Percentiles rank a stretch among this genome's conserved stretches.
Conservation (phyloP, 2,329 filamentous ascomycete species). For the Elsinoe fawcettii region DNA sequence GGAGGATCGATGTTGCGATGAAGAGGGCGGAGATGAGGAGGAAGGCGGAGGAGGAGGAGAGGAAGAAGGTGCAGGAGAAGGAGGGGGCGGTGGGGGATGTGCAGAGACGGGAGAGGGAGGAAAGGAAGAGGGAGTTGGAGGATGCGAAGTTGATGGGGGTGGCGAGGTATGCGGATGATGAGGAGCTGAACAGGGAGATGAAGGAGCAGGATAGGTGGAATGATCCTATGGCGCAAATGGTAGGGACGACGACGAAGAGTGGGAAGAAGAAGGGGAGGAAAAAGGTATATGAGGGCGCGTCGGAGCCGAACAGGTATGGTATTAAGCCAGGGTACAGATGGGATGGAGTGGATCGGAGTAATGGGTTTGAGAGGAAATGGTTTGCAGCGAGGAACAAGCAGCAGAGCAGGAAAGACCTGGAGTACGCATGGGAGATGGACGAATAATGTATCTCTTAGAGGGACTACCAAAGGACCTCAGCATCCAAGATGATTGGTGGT, state of each 20-base stretch:
- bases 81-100: constrained; percentile 77
- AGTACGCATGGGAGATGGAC: constrained; percentile 97
- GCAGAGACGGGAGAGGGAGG: constrained; percentile 61
- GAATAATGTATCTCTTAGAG: constrained; percentile 44
- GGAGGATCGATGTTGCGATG: constrained; percentile 90
- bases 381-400: constrained; percentile 79
- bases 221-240: constrained; percentile 79
- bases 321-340: constrained; percentile 88
- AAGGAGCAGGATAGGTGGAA: constrained; percentile 77
- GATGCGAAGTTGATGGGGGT: constrained; percentile 78
- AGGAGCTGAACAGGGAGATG: constrained; percentile 74
- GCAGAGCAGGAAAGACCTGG: constrained; percentile 67
- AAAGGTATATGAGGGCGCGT: constrained; percentile 67
- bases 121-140: constrained; percentile 58
- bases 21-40: constrained; percentile 78
- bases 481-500: constrained; percentile 33
- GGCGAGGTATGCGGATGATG: constrained; percentile 75
- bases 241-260: constrained; percentile 54
- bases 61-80: constrained; percentile 56
- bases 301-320: constrained; percentile 84
- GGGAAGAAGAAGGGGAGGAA: constrained; percentile 43
- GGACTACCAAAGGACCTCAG: constrained; percentile 43
- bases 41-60: constrained; percentile 63
- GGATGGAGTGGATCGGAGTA: constrained; percentile 93
- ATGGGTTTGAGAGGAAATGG: constrained; percentile 87